Percentiles rank a stretch among this genome's conserved stretches.
phyloP scores from a whole-genome alignment of 1,284 basidiomycete species.

The Cutaneotrichosporon cyanovorans region DNA sequence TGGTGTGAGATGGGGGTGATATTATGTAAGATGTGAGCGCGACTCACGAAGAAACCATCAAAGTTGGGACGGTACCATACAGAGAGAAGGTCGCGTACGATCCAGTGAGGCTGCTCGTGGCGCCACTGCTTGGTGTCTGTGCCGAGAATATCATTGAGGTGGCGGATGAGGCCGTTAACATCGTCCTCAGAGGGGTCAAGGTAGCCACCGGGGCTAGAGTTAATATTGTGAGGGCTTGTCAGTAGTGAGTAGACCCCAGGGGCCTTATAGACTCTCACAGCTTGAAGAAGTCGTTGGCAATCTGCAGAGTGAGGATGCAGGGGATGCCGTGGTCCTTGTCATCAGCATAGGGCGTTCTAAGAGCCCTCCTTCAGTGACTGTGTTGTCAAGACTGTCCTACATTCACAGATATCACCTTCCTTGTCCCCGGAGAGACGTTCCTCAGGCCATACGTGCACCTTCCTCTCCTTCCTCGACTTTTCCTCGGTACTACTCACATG shows the following conservation, averaged over 20 bases:
- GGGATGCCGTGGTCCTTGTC: slow-evolving; percentile 75
- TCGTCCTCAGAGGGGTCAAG: slow-evolving; percentile 93
- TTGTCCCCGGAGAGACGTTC: not conserved
- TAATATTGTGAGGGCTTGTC: not conserved
- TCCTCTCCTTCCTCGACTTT: not conserved
- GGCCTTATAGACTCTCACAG: slow-evolving; percentile 54
- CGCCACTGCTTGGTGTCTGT: slow-evolving; percentile 53
- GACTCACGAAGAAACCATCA: slow-evolving; percentile 90
- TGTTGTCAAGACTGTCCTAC: no score
- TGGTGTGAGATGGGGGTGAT: slow-evolving; percentile 36
- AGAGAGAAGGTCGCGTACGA: slow-evolving; percentile 85
- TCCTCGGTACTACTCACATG: slow-evolving; percentile 51
- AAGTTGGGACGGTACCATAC: slow-evolving; percentile 98
- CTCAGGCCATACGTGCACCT: not conserved
- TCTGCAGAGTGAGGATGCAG: slow-evolving; percentile 94
- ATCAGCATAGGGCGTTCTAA: no score
- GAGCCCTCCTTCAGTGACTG: no score
- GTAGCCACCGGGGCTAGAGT: slow-evolving; percentile 87
- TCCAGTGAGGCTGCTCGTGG: slow-evolving; percentile 54
- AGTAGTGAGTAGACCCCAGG: slow-evolving; percentile 1
- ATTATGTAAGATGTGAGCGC: not conserved
- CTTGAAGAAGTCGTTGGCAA: slow-evolving; percentile 98
- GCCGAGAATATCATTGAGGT: slow-evolving; percentile 80
- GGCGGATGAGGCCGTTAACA: slow-evolving; percentile 73
- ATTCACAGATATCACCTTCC: no score